Percentiles rank a stretch among this genome's conserved stretches.
Conservation (phyloP, 495 filamentous ascomycete species). For the Stereocaulon alpinum region DNA sequence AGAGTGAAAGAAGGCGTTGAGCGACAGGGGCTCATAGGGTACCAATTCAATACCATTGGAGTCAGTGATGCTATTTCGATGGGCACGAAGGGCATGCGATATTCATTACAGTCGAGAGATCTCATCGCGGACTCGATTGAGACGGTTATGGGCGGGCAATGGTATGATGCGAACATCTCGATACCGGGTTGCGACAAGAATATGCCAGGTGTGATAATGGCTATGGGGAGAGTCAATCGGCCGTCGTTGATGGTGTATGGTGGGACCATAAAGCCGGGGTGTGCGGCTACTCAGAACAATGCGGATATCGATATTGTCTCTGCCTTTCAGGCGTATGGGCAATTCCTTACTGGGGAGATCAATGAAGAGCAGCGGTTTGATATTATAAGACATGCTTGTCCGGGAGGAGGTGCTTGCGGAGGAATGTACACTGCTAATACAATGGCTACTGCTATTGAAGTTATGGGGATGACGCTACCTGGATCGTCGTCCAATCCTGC, state of each 20-base stretch:
- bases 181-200: slow-evolving; percentile 99
- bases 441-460: slow-evolving; percentile 94
- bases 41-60: slow-evolving; percentile 97
- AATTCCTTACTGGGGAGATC: slow-evolving; percentile 86
- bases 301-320: slow-evolving; percentile 87
- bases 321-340: slow-evolving; percentile 96
- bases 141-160: slow-evolving; percentile 97
- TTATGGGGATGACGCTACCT: slow-evolving; percentile 89
- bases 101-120: slow-evolving; percentile 85
- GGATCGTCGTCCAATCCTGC: slow-evolving; percentile 90
- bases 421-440: slow-evolving; percentile 99
- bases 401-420: slow-evolving; percentile 86
- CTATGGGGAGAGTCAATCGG: slow-evolving; percentile 90
- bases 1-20: slow-evolving; percentile 77
- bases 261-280: slow-evolving; percentile 87
- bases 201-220: slow-evolving; percentile 97
- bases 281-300: slow-evolving; percentile 57
- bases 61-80: slow-evolving; percentile 61
- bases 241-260: slow-evolving; percentile 96
- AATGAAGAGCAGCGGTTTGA: slow-evolving; percentile 83
- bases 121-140: slow-evolving; percentile 96
- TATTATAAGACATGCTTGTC: slow-evolving; percentile 90
- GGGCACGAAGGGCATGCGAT: slow-evolving; percentile 76
- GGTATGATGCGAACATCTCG: slow-evolving; percentile 98
- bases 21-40: slow-evolving; percentile 65